These are phyloP conservation scores for Candida dubliniensis DNA, from an alignment of 1,139 yeast genomes.

Conservation along the genomic window DNA sequence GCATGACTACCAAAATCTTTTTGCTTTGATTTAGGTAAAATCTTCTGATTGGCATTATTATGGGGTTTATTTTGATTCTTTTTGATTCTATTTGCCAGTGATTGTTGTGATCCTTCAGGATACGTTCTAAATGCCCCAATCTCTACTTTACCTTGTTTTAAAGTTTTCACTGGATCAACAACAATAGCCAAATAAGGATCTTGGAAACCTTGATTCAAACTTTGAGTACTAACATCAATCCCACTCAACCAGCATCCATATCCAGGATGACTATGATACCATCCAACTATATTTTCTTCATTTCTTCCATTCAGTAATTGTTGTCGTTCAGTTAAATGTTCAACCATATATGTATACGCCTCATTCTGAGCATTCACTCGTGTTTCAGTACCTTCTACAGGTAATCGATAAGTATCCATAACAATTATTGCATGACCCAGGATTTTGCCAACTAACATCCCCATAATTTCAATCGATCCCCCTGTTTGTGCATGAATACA, in stretches of 20 bases:
- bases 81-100: background rate
- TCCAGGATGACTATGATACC: constrained; percentile 98
- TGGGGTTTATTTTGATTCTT: background rate
- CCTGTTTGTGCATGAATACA: constrained; percentile 81
- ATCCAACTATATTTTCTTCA: constrained; percentile 72
- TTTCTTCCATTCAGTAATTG: constrained; percentile 15
- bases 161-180: constrained; percentile 76
- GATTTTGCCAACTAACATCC: constrained; percentile 83
- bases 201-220: constrained; percentile 80
- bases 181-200: constrained; percentile 92
- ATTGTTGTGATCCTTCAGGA: constrained; percentile 39
- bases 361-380: constrained; percentile 93
- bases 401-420: constrained; percentile 80
- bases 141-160: constrained; percentile 66
- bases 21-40: constrained; percentile 44
- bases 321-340: constrained; percentile 64
- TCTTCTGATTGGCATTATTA: background rate
- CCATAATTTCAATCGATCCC: constrained; percentile 93
- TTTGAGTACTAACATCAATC: constrained; percentile 86
- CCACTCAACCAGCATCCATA: constrained; percentile 95
- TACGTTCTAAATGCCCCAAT: constrained; percentile 91
- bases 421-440: constrained; percentile 61
- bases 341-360: constrained; percentile 94
- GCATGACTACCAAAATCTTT: constrained; percentile 73
- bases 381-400: constrained; percentile 95